These are phyloP conservation scores for Arthrinium phaeospermum DNA, from an alignment of 2,329 filamentous ascomycete genomes.

Conservation along the genomic window DNA sequence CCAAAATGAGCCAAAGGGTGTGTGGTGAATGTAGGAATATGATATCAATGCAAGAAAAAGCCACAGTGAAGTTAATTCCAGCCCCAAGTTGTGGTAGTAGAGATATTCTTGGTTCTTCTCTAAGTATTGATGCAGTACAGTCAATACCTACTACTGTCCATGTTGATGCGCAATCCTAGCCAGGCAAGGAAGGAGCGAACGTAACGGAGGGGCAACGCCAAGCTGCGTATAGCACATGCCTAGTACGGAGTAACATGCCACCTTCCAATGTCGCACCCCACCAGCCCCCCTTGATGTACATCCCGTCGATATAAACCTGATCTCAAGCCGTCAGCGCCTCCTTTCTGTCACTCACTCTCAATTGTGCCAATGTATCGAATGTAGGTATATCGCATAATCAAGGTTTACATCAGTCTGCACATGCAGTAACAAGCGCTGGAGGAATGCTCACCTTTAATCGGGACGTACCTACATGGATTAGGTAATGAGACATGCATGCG, in stretches of 20 bases:
- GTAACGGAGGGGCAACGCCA: conserved; percentile 2
- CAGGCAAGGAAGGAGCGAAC: conserved; percentile 3
- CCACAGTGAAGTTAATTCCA: neutral
- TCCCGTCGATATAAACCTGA: too few relatives aligned
- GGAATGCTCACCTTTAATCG: too few relatives aligned
- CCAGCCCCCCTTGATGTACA: neutral
- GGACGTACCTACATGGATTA: too few relatives aligned
- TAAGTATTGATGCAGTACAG: neutral
- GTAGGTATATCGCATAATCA: too few relatives aligned
- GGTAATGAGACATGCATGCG: too few relatives aligned
- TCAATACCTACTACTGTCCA: neutral
- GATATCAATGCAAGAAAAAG: neutral
- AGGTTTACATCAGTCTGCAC: too few relatives aligned
- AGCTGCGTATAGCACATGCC: neutral
- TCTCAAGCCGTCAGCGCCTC: too few relatives aligned
- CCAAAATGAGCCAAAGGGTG: neutral
- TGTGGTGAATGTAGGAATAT: neutral
- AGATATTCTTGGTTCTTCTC: neutral
- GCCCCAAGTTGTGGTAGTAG: neutral
- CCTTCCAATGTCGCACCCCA: neutral
- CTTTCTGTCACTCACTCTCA: too few relatives aligned
- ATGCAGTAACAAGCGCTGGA: too few relatives aligned
- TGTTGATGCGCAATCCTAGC: neutral
- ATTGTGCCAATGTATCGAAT: neutral
- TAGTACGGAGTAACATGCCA: neutral